These are phyloP conservation scores for Entomortierella beljakovae DNA, from an alignment of 192 early-diverging fungal species.

Conservation along the genomic window DNA sequence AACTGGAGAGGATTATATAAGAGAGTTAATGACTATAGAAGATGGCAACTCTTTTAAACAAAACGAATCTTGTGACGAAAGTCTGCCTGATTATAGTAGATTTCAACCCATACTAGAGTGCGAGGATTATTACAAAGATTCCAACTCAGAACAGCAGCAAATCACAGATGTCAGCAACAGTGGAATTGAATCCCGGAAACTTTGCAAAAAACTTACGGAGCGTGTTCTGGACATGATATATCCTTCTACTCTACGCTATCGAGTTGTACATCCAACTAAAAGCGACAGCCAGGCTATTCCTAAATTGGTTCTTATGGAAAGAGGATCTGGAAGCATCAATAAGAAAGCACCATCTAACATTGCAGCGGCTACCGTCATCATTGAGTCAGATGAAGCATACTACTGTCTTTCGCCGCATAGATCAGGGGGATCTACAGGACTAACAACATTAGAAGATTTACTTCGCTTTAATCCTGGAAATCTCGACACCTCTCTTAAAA, in stretches of 20 bases:
- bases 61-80: background rate
- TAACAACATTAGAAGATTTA: slow-evolving; percentile 66
- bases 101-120: slow-evolving; percentile 47
- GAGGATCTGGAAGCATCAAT: slow-evolving; percentile 9
- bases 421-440: slow-evolving; percentile 47
- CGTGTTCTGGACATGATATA: slow-evolving; percentile 56
- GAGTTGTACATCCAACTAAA: slow-evolving; percentile 23
- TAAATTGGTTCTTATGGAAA: slow-evolving; percentile 30
- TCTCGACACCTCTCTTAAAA: slow-evolving; percentile 67
- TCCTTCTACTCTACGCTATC: slow-evolving; percentile 54
- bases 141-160: background rate
- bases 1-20: slow-evolving; percentile 29
- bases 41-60: background rate
- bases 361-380: slow-evolving; percentile 41
- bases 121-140: background rate
- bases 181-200: background rate
- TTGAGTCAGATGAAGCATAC: slow-evolving; percentile 63
- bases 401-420: slow-evolving; percentile 66
- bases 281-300: slow-evolving; percentile 8
- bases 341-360: slow-evolving; percentile 21
- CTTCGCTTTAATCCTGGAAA: slow-evolving; percentile 70
- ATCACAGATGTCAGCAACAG: background rate
- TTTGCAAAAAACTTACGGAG: slow-evolving; percentile 43
- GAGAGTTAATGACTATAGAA: slow-evolving; percentile 23
- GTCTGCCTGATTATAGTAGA: slow-evolving; percentile 10